These are phyloP conservation scores for Pisolithus orientalis DNA, from an alignment of 768 basidiomycete species.

Conservation along the genomic window DNA sequence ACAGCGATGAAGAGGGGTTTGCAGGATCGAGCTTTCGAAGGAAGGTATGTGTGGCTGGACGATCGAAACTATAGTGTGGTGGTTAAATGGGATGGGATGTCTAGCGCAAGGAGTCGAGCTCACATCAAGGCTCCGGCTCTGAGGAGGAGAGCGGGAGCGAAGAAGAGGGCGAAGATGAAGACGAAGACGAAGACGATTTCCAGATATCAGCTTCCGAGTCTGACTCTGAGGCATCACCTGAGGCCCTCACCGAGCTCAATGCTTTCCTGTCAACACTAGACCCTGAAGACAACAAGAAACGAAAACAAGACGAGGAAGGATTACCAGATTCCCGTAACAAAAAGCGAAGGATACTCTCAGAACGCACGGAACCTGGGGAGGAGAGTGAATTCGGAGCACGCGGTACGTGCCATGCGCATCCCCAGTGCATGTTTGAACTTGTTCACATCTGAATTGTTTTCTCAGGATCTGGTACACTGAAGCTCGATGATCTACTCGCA, in stretches of 20 bases:
- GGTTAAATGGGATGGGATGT: constrained; percentile 25
- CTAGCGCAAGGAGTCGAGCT: constrained; percentile 5
- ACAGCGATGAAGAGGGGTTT: constrained; percentile 74
- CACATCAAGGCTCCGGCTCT: neutral
- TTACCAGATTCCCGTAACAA: constrained; percentile 22
- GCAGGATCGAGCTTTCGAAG: constrained; percentile 47
- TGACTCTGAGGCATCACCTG: constrained; percentile 41
- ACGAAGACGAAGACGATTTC: constrained; percentile 32
- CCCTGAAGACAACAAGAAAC: constrained; percentile 50
- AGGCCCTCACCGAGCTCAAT: constrained; percentile 64
- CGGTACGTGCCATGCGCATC: constrained; percentile 32
- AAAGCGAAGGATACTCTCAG: constrained; percentile 57
- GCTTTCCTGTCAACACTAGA: constrained; percentile 67
- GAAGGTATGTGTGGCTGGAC: constrained; percentile 5
- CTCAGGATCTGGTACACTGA: constrained; percentile 48
- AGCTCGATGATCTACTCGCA: constrained; percentile 69
- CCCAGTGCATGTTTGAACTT: neutral
- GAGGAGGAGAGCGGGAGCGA: constrained; percentile 31
- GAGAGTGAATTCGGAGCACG: constrained; percentile 76
- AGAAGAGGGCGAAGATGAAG: constrained; percentile 27
- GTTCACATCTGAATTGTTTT: neutral
- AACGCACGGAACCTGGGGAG: constrained; percentile 70
- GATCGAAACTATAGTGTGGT: constrained; percentile 1
- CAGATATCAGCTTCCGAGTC: constrained; percentile 41
- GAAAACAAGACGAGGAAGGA: constrained; percentile 28